Percentiles rank a stretch among this genome's conserved stretches.
phyloP scores from a whole-genome alignment of 2,329 filamentous ascomycete genomes.

The Teratosphaeria nubilosa region DNA sequence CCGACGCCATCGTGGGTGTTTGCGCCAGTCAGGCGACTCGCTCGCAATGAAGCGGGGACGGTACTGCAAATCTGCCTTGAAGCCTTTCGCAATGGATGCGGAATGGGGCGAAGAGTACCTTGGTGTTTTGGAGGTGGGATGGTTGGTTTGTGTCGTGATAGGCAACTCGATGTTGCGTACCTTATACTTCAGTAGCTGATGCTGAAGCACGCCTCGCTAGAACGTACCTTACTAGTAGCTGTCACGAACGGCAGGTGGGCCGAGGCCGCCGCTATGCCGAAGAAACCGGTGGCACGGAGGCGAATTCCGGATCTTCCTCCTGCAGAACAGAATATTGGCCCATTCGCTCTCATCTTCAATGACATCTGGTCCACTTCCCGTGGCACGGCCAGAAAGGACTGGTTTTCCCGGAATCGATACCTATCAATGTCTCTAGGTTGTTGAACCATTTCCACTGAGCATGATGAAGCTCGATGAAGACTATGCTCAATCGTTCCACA shows the following conservation, averaged over 20 bases:
- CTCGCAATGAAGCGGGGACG: neutral
- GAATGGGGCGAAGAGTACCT: neutral
- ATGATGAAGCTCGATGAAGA: neutral
- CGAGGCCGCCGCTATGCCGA: neutral
- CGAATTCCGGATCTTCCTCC: neutral
- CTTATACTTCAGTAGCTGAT: neutral
- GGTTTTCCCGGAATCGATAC: neutral
- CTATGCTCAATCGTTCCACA: neutral
- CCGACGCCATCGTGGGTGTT: conserved; percentile 37
- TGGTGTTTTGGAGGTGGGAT: neutral
- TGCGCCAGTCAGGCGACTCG: neutral
- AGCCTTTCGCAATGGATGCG: neutral
- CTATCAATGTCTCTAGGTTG: neutral
- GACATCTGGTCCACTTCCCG: too few relatives aligned
- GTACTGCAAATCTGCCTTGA: neutral
- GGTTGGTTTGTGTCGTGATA: neutral
- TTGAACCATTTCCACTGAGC: neutral
- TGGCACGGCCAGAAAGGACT: neutral
- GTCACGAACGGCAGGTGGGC: neutral
- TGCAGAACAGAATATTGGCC: too few relatives aligned
- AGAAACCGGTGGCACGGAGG: neutral
- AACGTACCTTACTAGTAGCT: neutral
- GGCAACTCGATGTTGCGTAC: neutral
- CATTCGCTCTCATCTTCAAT: too few relatives aligned
- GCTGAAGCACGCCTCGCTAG: neutral